Evolutionary conservation across 108 stramenopile species (phyloP), one percentile per base, ranked within the genome.

Genomic region (Cyclotella atomus): DNA sequence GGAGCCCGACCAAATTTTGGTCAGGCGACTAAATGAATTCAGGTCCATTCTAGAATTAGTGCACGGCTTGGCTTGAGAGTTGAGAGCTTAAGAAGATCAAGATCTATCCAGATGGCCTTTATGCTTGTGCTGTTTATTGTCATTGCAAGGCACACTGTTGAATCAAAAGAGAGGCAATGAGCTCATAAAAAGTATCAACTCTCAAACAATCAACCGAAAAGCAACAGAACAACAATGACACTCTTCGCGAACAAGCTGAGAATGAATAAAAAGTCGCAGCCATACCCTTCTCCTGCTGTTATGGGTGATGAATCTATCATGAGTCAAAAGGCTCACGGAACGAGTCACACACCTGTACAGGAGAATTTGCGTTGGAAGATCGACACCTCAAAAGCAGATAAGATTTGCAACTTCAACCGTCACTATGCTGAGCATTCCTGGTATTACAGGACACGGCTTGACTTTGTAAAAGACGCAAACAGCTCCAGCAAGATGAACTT

Each of bases 371-470:
- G 91, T 33, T 95, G 95, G 95, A 75, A 73, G 36, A 89, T 87
- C 53, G 88, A 94, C 78, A 33, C 47, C 17, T 68, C 81, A 12
- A 70, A 70, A 10, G 92, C 95, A 38, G 91, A 94, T 78, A 72
- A 86, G 9, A 95, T 95, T 47, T 93, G 91, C 71, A 92, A 89
- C 45, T 90, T 80, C 81, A 95, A 92, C 75, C 84, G 89, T 8
- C 89, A 90, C 83, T 96, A 89, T 64, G 96, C 96, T 14, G 97
- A 97, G 76, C 70, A 85, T 73, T 70, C 87, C 9, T 91, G 95
- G 16, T 97, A 97, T 62, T 96, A 88, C 82, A 59, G 74, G 27
- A 68, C 75, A 2, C 91, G 90, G 0, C 43, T 85, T 6, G 83
- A 81, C 24, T 91, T 95, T 59, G 19, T 85, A 10, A 59, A 86